Base-by-base conservation (phyloP, 2,329 filamentous ascomycete species). In the Epichloe festucae region DNA sequence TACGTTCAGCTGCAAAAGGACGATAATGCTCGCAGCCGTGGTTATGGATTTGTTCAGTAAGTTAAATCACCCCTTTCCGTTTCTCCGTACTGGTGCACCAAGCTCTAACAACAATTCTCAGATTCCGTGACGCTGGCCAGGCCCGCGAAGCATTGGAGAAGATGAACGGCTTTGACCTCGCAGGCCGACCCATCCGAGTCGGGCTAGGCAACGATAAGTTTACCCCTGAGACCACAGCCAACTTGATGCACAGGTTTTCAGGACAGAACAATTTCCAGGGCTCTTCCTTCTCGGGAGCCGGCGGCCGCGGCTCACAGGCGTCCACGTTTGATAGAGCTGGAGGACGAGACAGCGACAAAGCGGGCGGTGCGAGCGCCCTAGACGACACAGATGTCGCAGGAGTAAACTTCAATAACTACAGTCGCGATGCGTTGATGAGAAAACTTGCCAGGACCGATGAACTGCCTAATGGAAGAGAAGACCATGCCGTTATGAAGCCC, bases 151-250 rank as follows among this genome's bases (percentile, higher is more conserved):
- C 93, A 55, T 76, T 98, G 57, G 89, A 96, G 70, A 95, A 96
- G 73, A 96, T 98, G 91, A 98, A 98, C 71, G 90, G 91, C 58
- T 98, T 97, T 73, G 93, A 97, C 72, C 83, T 98, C 61, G 93
- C 93, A 63, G 90, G 90, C 70, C 90, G 93, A 67, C 89, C 90
- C 57, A 97, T 98, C 68, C 89, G 93, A 67, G 94, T 98, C 70
- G 93, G 93, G 70, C 88, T 98, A 74, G 93, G 93, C 72, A 98
- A 96, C 75, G 93, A 98, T 87, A 97, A 97, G 81, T 97, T 97
- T 73, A 97, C 90, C 71, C 87, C 90, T 65, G 93, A 97, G 74
- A 93, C 89, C 71, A 95, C 89, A 70, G 86, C 89, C 68, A 90
- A 88, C 72, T 81, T 95, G 67, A 75, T 95, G 65, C 89, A 94